A percentile compares a stretch with the other conserved stretches of the same genome.
Conservation (phyloP, 176 grass and related monocot species). For the Bromus sterilis region DNA sequence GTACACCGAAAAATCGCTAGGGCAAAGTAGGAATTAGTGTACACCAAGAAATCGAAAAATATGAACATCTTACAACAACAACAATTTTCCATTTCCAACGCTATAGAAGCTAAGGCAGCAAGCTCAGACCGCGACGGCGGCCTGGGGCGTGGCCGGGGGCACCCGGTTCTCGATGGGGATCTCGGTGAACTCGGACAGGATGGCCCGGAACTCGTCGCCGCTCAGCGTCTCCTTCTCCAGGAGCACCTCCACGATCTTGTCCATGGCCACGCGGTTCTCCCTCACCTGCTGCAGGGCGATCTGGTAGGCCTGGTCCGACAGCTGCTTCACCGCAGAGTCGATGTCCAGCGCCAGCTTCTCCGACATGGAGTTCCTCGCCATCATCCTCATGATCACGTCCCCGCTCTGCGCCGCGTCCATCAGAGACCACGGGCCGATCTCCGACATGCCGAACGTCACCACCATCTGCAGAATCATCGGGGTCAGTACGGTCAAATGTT, state of each 20-base stretch:
- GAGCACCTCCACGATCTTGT: conserved; percentile 93
- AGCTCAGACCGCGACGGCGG: conserved; percentile 40
- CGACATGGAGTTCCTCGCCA: conserved; percentile 97
- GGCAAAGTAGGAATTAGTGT: conserved; percentile 25
- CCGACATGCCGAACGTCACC: conserved; percentile 87
- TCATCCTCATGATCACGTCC: conserved; percentile 96
- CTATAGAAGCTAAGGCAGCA: conserved; percentile 19
- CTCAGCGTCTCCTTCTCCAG: conserved; percentile 85
- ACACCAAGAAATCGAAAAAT: conserved; percentile 28
- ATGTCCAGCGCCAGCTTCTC: conserved; percentile 95
- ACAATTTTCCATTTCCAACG: background rate
- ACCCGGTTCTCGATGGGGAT: conserved; percentile 88
- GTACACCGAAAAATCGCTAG: conserved; percentile 21
- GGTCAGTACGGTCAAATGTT: background rate
- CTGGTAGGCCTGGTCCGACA: conserved; percentile 83
- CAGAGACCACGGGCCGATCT: conserved; percentile 93
- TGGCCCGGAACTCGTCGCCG: conserved; percentile 81
- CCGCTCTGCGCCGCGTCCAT: conserved; percentile 76
- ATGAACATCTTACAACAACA: conserved; percentile 52
- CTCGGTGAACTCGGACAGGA: conserved; percentile 87
- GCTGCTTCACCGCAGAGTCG: conserved; percentile 63
- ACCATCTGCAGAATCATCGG: conserved; percentile 66
- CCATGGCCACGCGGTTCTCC: conserved; percentile 84
- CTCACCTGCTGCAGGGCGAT: conserved; percentile 60
- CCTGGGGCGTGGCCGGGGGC: conserved; percentile 45